Percentiles rank a stretch among this genome's conserved stretches.
These are phyloP conservation scores for Helotiales sp. DNA, from an alignment of 2,329 filamentous ascomycete species.

Conservation along the genomic window DNA sequence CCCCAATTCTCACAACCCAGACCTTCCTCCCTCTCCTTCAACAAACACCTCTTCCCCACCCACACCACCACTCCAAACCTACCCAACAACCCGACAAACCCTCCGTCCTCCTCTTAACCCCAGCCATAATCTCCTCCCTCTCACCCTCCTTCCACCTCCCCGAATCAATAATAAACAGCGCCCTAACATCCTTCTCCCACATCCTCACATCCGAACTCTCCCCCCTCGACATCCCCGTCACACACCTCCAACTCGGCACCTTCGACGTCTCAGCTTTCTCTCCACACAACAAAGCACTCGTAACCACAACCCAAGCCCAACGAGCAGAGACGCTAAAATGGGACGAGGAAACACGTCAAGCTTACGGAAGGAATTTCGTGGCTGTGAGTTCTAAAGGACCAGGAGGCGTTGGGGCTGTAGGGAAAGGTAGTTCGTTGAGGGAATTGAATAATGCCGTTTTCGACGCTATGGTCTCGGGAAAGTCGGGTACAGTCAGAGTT, in stretches of 20 bases:
- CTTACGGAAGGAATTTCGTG: constrained; percentile 65
- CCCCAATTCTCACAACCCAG: constrained; percentile 86
- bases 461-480: constrained; percentile 72
- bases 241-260: constrained; percentile 86
- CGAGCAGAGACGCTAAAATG: constrained; percentile 60
- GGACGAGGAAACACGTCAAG: constrained; percentile 59
- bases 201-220: constrained; percentile 78
- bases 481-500: constrained; percentile 67
- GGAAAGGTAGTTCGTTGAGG: constrained; percentile 61
- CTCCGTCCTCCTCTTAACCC: constrained; percentile 76
- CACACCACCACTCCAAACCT: constrained; percentile 34
- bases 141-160: constrained; percentile 79
- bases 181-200: constrained; percentile 76
- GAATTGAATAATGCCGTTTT: constrained; percentile 86
- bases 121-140: constrained; percentile 77
- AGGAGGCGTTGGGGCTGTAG: constrained; percentile 42
- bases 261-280: constrained; percentile 78
- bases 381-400: constrained; percentile 48
- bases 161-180: constrained; percentile 82
- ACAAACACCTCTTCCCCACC: constrained; percentile 45
- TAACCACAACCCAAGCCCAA: constrained; percentile 41
- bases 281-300: constrained; percentile 41
- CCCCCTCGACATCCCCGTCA: constrained; percentile 74
- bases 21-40: constrained; percentile 82
- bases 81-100: constrained; percentile 47